Percentiles rank a stretch among this genome's conserved stretches.
These are phyloP conservation scores for Aspergillus carbonarius DNA, from an alignment of 2,329 filamentous ascomycete genomes.

Conservation along the genomic window DNA sequence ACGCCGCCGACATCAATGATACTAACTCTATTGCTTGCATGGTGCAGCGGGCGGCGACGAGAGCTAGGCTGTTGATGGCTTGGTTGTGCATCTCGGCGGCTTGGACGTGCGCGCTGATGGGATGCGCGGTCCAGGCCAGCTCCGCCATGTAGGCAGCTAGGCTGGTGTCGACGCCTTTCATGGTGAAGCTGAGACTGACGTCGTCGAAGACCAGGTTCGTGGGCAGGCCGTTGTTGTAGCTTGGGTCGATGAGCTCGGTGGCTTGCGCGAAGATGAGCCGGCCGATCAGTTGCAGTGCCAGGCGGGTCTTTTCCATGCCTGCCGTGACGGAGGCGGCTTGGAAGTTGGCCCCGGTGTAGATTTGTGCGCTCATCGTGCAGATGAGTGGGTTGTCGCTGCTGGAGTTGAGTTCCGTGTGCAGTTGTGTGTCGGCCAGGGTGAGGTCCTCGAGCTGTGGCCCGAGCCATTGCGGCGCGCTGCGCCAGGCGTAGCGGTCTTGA, in stretches of 20 bases:
- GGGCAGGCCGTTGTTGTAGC: slow-evolving; percentile 58
- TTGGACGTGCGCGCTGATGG: slow-evolving; percentile 62
- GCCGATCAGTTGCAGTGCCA: slow-evolving; percentile 54
- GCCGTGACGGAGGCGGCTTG: slow-evolving; percentile 64
- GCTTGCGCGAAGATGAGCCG: slow-evolving; percentile 64
- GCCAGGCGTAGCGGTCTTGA: slow-evolving; percentile 65
- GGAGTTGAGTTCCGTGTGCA: slow-evolving; percentile 63
- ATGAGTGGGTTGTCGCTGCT: slow-evolving; percentile 66
- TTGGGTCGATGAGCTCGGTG: slow-evolving; percentile 61
- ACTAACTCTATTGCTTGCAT: slow-evolving; percentile 56
- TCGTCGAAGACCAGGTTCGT: slow-evolving; percentile 62
- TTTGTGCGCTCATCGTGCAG: slow-evolving; percentile 40
- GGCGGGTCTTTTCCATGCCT: slow-evolving; percentile 61
- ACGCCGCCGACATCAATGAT: slow-evolving; percentile 53
- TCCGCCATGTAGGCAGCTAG: slow-evolving; percentile 64
- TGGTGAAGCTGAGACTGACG: slow-evolving; percentile 56
- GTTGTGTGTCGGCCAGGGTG: slow-evolving; percentile 54
- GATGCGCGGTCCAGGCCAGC: slow-evolving; percentile 60
- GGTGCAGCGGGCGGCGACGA: slow-evolving; percentile 58
- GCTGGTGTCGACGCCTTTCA: slow-evolving; percentile 66
- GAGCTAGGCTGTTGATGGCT: slow-evolving; percentile 62
- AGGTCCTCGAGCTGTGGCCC: slow-evolving; percentile 66
- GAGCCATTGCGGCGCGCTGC: slow-evolving; percentile 67
- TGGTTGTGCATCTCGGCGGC: slow-evolving; percentile 68
- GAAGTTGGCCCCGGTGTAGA: slow-evolving; percentile 67